Percentiles rank a stretch among this genome's conserved stretches.
phyloP scores from a whole-genome alignment of 345 rosid species.

The Lenwebbia sp. region DNA sequence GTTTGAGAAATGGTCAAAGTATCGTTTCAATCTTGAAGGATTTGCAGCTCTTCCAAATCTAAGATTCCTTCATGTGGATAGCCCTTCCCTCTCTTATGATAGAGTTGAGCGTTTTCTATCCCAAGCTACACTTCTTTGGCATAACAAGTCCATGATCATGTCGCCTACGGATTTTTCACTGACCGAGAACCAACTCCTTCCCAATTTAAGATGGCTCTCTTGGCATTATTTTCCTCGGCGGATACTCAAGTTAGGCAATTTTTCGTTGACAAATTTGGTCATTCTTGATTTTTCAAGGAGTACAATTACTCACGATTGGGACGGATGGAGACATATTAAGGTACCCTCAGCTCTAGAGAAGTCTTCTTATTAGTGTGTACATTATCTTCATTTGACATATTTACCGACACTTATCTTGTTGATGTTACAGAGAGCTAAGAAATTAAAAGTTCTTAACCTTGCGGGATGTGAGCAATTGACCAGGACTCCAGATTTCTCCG shows the following conservation, averaged over 20 bases:
- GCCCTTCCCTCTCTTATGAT: too few species aligned
- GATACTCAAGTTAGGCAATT: background rate
- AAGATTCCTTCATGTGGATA: background rate
- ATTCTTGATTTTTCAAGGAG: background rate
- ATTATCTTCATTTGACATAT: too few species aligned
- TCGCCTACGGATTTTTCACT: too few species aligned
- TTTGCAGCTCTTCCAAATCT: background rate
- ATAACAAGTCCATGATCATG: too few species aligned
- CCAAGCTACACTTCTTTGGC: background rate
- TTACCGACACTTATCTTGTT: too few species aligned
- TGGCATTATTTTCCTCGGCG: background rate
- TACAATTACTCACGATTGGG: background rate
- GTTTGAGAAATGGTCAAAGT: background rate
- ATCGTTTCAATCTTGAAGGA: background rate
- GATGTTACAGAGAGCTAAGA: too few species aligned
- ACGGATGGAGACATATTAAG: background rate
- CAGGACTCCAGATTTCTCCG: too few species aligned
- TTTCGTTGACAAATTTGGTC: background rate
- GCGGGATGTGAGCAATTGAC: too few species aligned
- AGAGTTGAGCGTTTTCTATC: background rate
- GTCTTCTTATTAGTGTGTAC: too few species aligned
- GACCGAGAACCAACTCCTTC: background rate
- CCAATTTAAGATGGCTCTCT: background rate
- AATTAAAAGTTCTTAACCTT: too few species aligned
- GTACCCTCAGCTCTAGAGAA: background rate